A percentile compares a stretch with the other conserved stretches of the same genome.
Conservation (phyloP, 2,329 filamentous ascomycete genomes). For the Metarhizium anisopliae region DNA sequence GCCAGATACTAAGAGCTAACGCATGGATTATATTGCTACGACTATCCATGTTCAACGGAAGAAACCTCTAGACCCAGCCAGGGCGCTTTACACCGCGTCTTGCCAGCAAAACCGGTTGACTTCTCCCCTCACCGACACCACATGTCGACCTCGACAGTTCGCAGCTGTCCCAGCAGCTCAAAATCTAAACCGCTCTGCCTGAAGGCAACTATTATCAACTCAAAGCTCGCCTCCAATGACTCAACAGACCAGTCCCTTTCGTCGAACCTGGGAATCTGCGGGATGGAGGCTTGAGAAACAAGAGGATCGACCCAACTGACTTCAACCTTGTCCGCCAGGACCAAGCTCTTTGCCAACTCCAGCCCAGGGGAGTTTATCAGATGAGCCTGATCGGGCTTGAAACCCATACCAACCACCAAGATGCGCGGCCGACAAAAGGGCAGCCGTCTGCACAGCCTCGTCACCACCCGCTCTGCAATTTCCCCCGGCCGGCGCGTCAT, state of each 20-base stretch:
- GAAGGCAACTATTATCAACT: slow-evolving; percentile 34
- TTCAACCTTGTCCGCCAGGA: slow-evolving; percentile 27
- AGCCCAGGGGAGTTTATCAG: slow-evolving; percentile 39
- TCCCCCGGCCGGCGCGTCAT: slow-evolving; percentile 33
- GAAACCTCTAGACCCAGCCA: no score
- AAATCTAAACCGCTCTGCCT: slow-evolving; percentile 34
- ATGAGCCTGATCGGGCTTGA: slow-evolving; percentile 39
- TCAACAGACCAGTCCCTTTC: slow-evolving; percentile 29
- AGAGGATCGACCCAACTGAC: slow-evolving; percentile 35
- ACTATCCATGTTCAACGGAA: no score
- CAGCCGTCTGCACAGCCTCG: slow-evolving; percentile 15
- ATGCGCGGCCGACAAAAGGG: slow-evolving; percentile 18
- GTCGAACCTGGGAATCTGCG: slow-evolving; percentile 27
- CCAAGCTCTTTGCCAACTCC: slow-evolving; percentile 28
- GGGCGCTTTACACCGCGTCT: no score
- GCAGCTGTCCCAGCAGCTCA: slow-evolving; percentile 24
- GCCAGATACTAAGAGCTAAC: no score
- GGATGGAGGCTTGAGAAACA: slow-evolving; percentile 31
- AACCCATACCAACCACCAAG: slow-evolving; percentile 39
- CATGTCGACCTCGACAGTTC: slow-evolving; percentile 26
- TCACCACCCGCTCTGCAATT: slow-evolving; percentile 28
- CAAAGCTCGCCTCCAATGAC: slow-evolving; percentile 26
- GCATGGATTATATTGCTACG: not conserved
- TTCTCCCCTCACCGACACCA: slow-evolving; percentile 21
- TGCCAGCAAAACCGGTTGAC: no score